These are phyloP conservation scores for Phalaenopsis aphrodite DNA, from an alignment of 106 monocot species.

Conservation along the genomic window DNA sequence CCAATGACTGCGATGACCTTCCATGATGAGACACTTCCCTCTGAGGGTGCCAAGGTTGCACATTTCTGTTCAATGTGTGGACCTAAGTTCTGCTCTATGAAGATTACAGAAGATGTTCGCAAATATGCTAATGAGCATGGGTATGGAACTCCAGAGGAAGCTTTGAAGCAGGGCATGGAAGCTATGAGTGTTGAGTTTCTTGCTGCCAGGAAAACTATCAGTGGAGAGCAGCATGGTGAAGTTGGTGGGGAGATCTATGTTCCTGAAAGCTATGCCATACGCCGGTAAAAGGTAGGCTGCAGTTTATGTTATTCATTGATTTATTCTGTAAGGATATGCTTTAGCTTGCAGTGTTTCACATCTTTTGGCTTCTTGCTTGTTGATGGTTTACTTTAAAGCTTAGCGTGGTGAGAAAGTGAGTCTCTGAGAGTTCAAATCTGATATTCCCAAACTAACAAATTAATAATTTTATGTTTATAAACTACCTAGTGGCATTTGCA, in stretches of 20 bases:
- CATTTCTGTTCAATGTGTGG: conserved; percentile 99
- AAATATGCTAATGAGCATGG: conserved; percentile 95
- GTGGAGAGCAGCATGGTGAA: conserved; percentile 93
- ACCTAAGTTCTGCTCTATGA: conserved; percentile 98
- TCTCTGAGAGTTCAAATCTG: not conserved
- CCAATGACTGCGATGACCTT: conserved; percentile 94
- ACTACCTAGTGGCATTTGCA: not conserved
- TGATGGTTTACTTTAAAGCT: not conserved
- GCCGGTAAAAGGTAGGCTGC: conserved; percentile 37
- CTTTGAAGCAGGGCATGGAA: conserved; percentile 77
- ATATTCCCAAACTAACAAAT: not conserved
- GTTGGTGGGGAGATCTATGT: conserved; percentile 96
- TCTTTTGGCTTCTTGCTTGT: not conserved
- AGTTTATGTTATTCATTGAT: not conserved
- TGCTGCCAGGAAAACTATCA: conserved; percentile 82
- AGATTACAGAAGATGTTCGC: conserved; percentile 93
- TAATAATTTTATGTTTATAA: not conserved
- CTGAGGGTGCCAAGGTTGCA: conserved; percentile 91
- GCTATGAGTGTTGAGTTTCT: conserved; percentile 92
- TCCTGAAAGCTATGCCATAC: conserved; percentile 54
- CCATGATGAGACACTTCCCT: conserved; percentile 92
- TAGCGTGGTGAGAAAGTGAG: not conserved
- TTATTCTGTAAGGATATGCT: not conserved
- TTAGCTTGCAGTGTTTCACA: not conserved
- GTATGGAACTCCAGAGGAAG: conserved; percentile 87